Percentiles rank a stretch among this genome's conserved stretches.
Evolutionary conservation across 2,329 filamentous ascomycete genomes (phyloP).

Genomic region (Aspergillus eucalypticola): DNA sequence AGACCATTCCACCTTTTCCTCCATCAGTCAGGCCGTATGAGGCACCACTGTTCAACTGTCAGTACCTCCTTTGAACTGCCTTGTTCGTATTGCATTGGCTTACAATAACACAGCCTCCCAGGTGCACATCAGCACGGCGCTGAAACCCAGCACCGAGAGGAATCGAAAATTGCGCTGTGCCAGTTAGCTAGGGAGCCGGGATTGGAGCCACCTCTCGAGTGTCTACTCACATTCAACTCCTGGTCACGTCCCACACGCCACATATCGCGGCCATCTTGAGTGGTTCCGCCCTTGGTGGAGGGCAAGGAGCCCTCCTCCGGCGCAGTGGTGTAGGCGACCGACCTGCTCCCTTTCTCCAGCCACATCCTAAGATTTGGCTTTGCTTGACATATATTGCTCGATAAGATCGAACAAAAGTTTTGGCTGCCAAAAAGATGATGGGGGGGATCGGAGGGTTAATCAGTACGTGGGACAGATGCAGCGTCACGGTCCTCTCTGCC

Average conservation of each 20-base stretch:
- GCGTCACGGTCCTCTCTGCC: not conserved
- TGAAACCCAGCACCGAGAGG: constrained; percentile 37
- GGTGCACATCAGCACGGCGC: constrained; percentile 35
- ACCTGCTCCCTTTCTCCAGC: constrained; percentile 19
- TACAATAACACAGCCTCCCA: constrained; percentile 32
- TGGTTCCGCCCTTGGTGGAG: constrained; percentile 23
- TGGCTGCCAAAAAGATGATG: not conserved
- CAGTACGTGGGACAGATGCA: not conserved
- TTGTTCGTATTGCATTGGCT: not conserved
- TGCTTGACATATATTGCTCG: not conserved
- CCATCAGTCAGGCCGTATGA: constrained; percentile 37
- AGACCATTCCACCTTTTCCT: constrained; percentile 40
- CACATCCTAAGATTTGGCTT: constrained; percentile 11
- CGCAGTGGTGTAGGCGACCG: constrained; percentile 6
- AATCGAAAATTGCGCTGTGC: constrained; percentile 38
- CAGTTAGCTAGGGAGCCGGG: not conserved
- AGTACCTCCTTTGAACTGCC: not conserved
- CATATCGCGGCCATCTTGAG: constrained; percentile 36
- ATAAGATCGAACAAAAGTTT: not conserved
- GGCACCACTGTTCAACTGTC: constrained; percentile 8
- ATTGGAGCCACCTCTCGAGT: too few relatives aligned
- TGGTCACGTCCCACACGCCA: constrained; percentile 35
- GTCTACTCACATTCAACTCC: constrained; percentile 29
- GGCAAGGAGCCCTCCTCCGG: constrained; percentile 9
- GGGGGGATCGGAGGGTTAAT: not conserved